These are phyloP conservation scores for Penicillium crustosum DNA, from an alignment of 2,329 filamentous ascomycete species.

Conservation along the genomic window DNA sequence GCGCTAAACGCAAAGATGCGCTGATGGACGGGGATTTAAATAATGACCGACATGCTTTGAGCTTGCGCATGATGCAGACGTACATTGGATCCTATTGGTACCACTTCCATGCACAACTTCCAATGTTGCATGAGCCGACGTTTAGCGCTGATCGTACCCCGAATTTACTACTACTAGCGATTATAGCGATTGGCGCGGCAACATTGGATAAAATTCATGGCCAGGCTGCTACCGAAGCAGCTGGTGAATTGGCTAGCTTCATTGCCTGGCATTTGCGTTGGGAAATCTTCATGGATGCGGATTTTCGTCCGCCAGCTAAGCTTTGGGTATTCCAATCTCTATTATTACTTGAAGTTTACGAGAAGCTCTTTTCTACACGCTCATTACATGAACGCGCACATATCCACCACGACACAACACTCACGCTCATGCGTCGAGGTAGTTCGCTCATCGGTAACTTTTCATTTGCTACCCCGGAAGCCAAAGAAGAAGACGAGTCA, in stretches of 20 bases:
- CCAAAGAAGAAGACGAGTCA: slow-evolving; percentile 72
- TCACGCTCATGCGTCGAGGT: slow-evolving; percentile 91
- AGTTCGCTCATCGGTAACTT: slow-evolving; percentile 86
- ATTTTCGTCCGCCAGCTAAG: slow-evolving; percentile 88
- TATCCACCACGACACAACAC: slow-evolving; percentile 92
- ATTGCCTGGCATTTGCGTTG: slow-evolving; percentile 90
- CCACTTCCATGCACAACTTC: slow-evolving; percentile 90
- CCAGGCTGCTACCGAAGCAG: slow-evolving; percentile 68
- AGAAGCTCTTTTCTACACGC: slow-evolving; percentile 96
- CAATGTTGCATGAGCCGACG: slow-evolving; percentile 90
- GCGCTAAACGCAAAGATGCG: slow-evolving; percentile 71
- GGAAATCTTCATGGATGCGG: slow-evolving; percentile 89
- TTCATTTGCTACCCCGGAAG: slow-evolving; percentile 79
- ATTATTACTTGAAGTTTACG: slow-evolving; percentile 84
- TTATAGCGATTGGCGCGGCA: slow-evolving; percentile 89
- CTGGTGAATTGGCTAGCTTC: slow-evolving; percentile 84
- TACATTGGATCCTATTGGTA: slow-evolving; percentile 94
- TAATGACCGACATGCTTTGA: slow-evolving; percentile 63
- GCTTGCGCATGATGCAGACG: slow-evolving; percentile 90
- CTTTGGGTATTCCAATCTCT: slow-evolving; percentile 94
- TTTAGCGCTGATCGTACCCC: slow-evolving; percentile 86
- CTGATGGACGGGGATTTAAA: slow-evolving; percentile 77
- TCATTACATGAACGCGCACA: slow-evolving; percentile 91
- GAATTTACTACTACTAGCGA: slow-evolving; percentile 77
- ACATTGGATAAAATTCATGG: slow-evolving; percentile 83